phyloP scores from a whole-genome alignment of 208 protist species.

The Trypanosoma platydactyli region DNA sequence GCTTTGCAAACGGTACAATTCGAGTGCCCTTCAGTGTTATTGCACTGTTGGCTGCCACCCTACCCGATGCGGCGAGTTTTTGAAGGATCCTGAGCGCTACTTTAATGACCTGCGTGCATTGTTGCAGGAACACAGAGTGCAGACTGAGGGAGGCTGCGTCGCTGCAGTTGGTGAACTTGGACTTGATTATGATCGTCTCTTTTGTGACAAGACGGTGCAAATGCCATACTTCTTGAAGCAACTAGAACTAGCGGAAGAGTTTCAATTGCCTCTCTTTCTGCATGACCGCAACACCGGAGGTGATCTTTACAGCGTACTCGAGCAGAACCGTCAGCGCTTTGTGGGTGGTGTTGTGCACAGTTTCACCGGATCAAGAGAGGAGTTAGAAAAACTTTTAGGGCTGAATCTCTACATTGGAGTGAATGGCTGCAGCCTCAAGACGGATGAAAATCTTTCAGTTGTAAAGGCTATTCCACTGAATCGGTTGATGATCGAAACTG shows the following conservation, averaged over 20 bases:
- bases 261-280: conserved; percentile 91
- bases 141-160: conserved; percentile 56
- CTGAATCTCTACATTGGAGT: conserved; percentile 93
- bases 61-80: conserved; percentile 81
- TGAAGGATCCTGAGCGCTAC: conserved; percentile 53
- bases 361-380: conserved; percentile 89
- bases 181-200: conserved; percentile 94
- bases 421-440: conserved; percentile 95
- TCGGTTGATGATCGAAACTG: conserved; percentile 94
- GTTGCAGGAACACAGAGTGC: conserved; percentile 50
- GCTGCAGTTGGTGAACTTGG: conserved; percentile 86
- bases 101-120: conserved; percentile 50
- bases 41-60: conserved; percentile 91
- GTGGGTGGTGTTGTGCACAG: conserved; percentile 93
- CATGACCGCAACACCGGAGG: conserved; percentile 90
- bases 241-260: conserved; percentile 80
- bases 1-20: conserved; percentile 56
- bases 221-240: conserved; percentile 74
- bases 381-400: conserved; percentile 75
- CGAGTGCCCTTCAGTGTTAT: conserved; percentile 36
- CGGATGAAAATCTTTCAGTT: conserved; percentile 85
- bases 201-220: conserved; percentile 88
- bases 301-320: conserved; percentile 81
- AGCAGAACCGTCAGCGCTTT: conserved; percentile 44
- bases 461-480: conserved; percentile 82